A percentile compares a stretch with the other conserved stretches of the same genome.
Evolutionary conservation across 2,329 filamentous ascomycete species (phyloP).

Genomic region (Phyllosticta ampelicida): DNA sequence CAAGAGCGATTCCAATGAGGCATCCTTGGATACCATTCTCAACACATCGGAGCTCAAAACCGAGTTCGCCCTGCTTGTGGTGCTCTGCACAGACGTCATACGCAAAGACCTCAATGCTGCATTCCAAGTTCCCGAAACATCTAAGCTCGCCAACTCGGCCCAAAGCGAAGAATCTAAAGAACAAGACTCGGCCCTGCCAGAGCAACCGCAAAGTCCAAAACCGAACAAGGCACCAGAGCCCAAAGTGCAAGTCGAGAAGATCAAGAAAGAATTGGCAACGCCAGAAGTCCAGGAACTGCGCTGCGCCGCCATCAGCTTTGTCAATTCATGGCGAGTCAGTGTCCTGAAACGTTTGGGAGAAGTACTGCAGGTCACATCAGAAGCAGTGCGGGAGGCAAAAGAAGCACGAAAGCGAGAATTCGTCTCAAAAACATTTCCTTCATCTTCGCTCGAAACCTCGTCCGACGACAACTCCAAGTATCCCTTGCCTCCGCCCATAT

Average conservation of each 20-base stretch:
- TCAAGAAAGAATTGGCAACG: constrained; percentile 34
- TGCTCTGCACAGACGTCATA: constrained; percentile 36
- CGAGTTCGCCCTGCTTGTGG: constrained; percentile 35
- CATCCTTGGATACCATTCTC: constrained; percentile 22
- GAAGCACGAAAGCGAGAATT: constrained; percentile 13
- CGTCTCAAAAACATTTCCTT: constrained; percentile 22
- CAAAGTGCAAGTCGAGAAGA: constrained; percentile 29
- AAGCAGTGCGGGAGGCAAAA: constrained; percentile 20
- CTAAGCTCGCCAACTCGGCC: not conserved
- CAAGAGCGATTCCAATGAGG: not conserved
- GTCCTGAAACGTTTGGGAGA: constrained; percentile 63
- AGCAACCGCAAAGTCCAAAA: constrained; percentile 15
- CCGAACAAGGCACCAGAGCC: constrained; percentile 11
- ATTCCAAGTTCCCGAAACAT: constrained; percentile 15
- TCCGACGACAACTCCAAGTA: constrained; percentile 23
- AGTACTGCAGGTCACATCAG: constrained; percentile 34
- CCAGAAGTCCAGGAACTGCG: constrained; percentile 53
- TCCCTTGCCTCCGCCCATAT: constrained; percentile 25
- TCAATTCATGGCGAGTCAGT: constrained; percentile 67
- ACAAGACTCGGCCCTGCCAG: constrained; percentile 18
- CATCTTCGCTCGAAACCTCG: constrained; percentile 35
- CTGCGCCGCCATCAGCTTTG: constrained; percentile 57
- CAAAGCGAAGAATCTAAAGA: not conserved
- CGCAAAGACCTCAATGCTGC: constrained; percentile 21
- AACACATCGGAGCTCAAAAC: constrained; percentile 31